Evolutionary conservation across 257 asterid species (phyloP).

Genomic region (Ehretia macrophylla): DNA sequence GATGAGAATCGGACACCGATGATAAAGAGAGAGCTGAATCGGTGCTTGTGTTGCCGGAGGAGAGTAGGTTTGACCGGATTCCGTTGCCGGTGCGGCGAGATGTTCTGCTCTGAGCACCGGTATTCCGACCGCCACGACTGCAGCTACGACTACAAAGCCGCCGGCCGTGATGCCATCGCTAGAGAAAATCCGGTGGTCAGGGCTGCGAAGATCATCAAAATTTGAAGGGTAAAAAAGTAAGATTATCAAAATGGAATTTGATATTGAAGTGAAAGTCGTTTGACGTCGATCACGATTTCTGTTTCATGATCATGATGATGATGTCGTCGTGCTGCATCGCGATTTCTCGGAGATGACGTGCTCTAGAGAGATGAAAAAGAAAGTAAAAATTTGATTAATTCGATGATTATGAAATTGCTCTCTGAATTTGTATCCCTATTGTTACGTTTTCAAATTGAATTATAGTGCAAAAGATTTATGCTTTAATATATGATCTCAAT

Average conservation of each 20-base stretch:
- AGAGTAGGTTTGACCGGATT: slow-evolving; percentile 87
- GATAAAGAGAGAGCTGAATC: slow-evolving; percentile 56
- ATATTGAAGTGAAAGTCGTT: no score
- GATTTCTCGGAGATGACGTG: no score
- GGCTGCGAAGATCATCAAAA: slow-evolving; percentile 67
- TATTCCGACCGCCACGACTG: slow-evolving; percentile 93
- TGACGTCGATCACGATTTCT: no score
- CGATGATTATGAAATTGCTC: no score
- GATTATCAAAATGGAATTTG: slow-evolving; percentile 35
- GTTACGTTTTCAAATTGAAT: no score
- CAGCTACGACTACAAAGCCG: slow-evolving; percentile 72
- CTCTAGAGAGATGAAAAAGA: no score
- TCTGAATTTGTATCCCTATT: no score
- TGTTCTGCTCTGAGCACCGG: slow-evolving; percentile 79
- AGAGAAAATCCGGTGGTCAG: slow-evolving; percentile 90
- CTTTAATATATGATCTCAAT: no score
- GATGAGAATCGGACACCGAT: not conserved
- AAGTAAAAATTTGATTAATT: no score
- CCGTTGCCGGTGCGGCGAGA: slow-evolving; percentile 90
- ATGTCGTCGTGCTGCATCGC: no score
- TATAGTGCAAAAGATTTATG: no score
- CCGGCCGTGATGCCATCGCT: slow-evolving; percentile 74
- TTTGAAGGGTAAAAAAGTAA: slow-evolving; percentile 61
- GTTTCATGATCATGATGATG: no score
- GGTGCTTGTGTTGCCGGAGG: slow-evolving; percentile 85